Conservation (phyloP, 208 protist genomes). For the Trypanosoma scelopori region DNA sequence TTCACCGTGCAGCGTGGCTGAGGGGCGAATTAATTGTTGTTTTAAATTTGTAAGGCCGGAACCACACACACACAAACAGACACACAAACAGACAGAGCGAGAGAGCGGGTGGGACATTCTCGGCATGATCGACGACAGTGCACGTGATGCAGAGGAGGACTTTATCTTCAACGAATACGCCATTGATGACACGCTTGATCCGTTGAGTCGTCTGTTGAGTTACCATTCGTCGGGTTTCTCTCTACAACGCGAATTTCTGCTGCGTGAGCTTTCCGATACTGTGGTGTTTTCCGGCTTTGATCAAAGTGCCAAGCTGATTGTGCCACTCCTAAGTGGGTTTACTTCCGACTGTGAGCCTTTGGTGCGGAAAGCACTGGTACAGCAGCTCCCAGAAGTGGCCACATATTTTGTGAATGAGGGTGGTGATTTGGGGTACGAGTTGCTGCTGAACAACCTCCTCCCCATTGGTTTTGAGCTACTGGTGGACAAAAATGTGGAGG, state of each 20-base stretch:
- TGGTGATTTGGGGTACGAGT: constrained; percentile 79
- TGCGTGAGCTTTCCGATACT: constrained; percentile 86
- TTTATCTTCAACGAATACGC: constrained; percentile 93
- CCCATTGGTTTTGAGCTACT: constrained; percentile 92
- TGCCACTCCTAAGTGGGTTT: constrained; percentile 89
- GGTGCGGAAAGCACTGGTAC: constrained; percentile 89
- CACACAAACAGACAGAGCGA: background rate
- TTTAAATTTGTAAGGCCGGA: too few species aligned
- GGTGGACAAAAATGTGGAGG: constrained; percentile 95
- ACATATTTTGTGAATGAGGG: constrained; percentile 77
- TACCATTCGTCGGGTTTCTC: constrained; percentile 92
- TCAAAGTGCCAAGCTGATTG: constrained; percentile 67
- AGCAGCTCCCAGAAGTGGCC: constrained; percentile 85
- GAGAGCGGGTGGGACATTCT: background rate
- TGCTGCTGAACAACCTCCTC: constrained; percentile 84
- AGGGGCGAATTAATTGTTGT: too few species aligned
- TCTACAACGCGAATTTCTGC: constrained; percentile 83
- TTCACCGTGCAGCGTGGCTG: too few species aligned
- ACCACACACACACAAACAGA: background rate
- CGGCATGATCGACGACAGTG: constrained; percentile 49
- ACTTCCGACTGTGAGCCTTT: constrained; percentile 87
- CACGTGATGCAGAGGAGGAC: constrained; percentile 77
- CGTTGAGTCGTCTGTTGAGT: constrained; percentile 74
- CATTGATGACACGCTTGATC: constrained; percentile 92
- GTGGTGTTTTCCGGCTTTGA: constrained; percentile 80